A percentile compares a stretch with the other conserved stretches of the same genome.
These are phyloP conservation scores for Neurospora cerealis DNA, from an alignment of 495 filamentous ascomycete species.

Conservation along the genomic window DNA sequence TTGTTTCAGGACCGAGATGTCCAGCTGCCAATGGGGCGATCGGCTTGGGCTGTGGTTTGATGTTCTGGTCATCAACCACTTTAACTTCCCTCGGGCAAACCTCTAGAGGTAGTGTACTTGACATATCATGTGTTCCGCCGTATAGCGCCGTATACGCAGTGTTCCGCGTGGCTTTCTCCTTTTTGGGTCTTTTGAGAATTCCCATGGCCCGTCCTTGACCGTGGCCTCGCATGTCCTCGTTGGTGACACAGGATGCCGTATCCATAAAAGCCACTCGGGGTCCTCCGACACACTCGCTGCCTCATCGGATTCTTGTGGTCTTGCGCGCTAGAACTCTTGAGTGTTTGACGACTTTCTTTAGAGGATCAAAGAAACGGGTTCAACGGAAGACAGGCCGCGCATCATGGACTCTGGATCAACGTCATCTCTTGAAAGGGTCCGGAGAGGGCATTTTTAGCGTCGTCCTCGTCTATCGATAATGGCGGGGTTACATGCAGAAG, in stretches of 20 bases:
- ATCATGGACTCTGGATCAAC: background rate
- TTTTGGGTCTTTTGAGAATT: background rate
- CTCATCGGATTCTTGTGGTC: background rate
- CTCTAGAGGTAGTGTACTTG: background rate
- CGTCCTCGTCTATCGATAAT: background rate
- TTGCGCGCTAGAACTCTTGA: background rate
- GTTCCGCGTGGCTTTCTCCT: background rate
- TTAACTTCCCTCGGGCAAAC: background rate
- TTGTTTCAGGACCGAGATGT: background rate
- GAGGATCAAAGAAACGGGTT: background rate
- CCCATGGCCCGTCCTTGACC: background rate
- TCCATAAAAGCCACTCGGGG: background rate
- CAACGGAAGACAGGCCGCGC: background rate
- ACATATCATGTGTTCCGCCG: background rate
- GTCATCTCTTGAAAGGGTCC: background rate
- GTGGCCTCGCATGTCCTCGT: background rate
- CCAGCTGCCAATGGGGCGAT: background rate
- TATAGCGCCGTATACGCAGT: background rate
- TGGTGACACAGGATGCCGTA: background rate
- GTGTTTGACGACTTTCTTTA: background rate
- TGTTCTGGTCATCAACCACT: background rate
- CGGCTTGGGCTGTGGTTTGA: background rate
- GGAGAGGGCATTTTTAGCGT: background rate
- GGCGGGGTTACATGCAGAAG: background rate
- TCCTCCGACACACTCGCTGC: background rate